These are phyloP conservation scores for Neocallimastix lanati DNA, from an alignment of 192 early-diverging fungal species.

Conservation along the genomic window DNA sequence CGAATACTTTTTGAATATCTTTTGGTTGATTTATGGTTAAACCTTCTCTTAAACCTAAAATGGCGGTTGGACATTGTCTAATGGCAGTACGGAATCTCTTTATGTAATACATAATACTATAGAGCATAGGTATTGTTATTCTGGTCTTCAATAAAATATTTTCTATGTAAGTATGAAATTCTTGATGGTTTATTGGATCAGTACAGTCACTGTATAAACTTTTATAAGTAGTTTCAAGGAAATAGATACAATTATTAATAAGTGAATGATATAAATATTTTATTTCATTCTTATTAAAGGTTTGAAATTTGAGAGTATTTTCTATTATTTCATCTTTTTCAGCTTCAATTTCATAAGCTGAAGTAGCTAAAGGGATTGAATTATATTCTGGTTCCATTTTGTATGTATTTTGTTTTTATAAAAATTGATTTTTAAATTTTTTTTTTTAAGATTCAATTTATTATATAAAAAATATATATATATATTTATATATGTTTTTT, in stretches of 20 bases:
- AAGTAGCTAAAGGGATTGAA: background rate
- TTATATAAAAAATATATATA: too few relatives aligned
- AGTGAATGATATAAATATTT: background rate
- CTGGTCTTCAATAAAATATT: background rate
- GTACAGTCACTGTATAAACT: background rate
- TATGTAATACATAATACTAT: background rate
- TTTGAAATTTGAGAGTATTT: background rate
- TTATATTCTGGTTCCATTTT: background rate
- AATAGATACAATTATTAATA: background rate
- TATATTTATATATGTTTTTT: too few relatives aligned
- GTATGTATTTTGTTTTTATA: too few relatives aligned
- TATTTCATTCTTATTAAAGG: background rate
- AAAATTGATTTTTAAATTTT: too few relatives aligned
- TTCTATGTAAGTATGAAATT: background rate
- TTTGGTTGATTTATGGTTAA: background rate
- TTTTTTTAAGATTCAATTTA: too few relatives aligned
- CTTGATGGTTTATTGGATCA: background rate
- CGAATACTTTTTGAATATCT: background rate
- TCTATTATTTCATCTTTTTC: background rate
- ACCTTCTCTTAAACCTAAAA: background rate
- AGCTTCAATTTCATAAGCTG: too few relatives aligned
- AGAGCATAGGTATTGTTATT: background rate
- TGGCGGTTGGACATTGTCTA: background rate
- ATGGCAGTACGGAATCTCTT: background rate
- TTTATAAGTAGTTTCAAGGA: background rate